Conservation (phyloP, 306 rosid species). For the Medicago ruthenica region DNA sequence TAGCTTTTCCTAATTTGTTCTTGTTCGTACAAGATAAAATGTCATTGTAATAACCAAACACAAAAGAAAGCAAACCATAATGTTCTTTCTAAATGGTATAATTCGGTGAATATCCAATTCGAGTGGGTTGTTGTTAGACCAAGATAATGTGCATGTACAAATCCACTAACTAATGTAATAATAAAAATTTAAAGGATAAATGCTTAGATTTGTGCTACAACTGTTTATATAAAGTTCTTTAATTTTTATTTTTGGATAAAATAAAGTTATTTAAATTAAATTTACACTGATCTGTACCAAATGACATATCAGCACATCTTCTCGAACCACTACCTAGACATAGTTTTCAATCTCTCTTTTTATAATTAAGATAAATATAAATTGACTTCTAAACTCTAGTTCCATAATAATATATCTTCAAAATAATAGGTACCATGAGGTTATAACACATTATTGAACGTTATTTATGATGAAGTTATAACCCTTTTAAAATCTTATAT, state of each 20-base stretch:
- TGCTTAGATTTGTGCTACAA: background rate
- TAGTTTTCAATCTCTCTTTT: background rate
- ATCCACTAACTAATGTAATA: slow-evolving; percentile 5
- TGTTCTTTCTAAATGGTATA: slow-evolving; percentile 26
- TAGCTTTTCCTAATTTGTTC: slow-evolving; percentile 35
- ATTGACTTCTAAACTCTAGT: background rate
- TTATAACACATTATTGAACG: too few species aligned
- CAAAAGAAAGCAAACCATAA: slow-evolving; percentile 11
- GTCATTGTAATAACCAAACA: slow-evolving; percentile 11
- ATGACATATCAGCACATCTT: background rate
- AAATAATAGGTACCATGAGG: background rate
- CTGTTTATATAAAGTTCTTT: slow-evolving; percentile 2
- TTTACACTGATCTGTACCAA: slow-evolving; percentile 6
- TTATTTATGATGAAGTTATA: too few species aligned
- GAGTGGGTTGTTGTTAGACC: slow-evolving; percentile 25
- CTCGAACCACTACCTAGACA: background rate
- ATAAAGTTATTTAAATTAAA: slow-evolving; percentile 7
- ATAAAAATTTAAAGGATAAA: background rate
- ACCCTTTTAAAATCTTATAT: too few species aligned
- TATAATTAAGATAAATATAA: background rate
- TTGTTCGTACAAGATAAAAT: background rate
- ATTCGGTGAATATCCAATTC: slow-evolving; percentile 25
- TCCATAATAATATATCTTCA: background rate
- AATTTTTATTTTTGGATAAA: background rate
- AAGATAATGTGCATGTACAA: background rate